A percentile compares a stretch with the other conserved stretches of the same genome.
These are phyloP conservation scores for Emericellopsis atlantica DNA, from an alignment of 2,329 filamentous ascomycete genomes.

Conservation along the genomic window DNA sequence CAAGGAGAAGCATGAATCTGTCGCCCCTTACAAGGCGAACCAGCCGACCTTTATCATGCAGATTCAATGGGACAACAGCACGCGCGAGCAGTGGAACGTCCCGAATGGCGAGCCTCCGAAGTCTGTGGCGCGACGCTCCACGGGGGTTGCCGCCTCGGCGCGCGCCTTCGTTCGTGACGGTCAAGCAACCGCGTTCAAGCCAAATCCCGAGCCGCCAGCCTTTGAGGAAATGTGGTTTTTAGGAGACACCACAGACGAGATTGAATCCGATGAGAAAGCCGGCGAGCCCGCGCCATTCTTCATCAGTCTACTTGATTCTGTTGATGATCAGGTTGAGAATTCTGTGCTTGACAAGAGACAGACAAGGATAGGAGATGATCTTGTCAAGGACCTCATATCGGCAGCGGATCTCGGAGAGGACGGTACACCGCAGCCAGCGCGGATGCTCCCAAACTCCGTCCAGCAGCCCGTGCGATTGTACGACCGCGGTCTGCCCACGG, in stretches of 20 bases:
- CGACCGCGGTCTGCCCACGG: conserved; percentile 65
- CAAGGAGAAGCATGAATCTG: conserved; percentile 58
- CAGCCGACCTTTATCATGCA: conserved; percentile 72
- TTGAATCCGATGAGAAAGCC: conserved; percentile 52
- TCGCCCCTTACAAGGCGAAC: conserved; percentile 49
- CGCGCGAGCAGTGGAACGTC: conserved; percentile 35
- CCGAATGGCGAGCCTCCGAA: conserved; percentile 22
- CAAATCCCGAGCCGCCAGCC: conserved; percentile 45
- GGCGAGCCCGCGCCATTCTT: conserved; percentile 86
- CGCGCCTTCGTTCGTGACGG: conserved; percentile 9
- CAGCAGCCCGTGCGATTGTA: conserved; percentile 77
- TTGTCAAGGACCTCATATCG: conserved; percentile 39
- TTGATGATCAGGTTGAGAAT: conserved; percentile 17
- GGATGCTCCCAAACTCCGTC: conserved; percentile 55
- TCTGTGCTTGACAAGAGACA: conserved; percentile 12
- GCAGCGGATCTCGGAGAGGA: conserved; percentile 49
- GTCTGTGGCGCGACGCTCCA: conserved; percentile 11
- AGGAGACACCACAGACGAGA: conserved; percentile 73
- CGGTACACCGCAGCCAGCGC: conserved; percentile 60
- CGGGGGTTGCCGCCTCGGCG: conserved; percentile 11
- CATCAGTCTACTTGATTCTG: conserved; percentile 54
- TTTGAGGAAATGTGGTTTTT: conserved; percentile 66
- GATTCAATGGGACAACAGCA: conserved; percentile 58
- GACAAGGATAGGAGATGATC: conserved; percentile 1
- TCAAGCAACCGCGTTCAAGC: conserved; percentile 20